Base-by-base conservation (phyloP, 345 rosid genomes). In the Ailanthus altissimus region DNA sequence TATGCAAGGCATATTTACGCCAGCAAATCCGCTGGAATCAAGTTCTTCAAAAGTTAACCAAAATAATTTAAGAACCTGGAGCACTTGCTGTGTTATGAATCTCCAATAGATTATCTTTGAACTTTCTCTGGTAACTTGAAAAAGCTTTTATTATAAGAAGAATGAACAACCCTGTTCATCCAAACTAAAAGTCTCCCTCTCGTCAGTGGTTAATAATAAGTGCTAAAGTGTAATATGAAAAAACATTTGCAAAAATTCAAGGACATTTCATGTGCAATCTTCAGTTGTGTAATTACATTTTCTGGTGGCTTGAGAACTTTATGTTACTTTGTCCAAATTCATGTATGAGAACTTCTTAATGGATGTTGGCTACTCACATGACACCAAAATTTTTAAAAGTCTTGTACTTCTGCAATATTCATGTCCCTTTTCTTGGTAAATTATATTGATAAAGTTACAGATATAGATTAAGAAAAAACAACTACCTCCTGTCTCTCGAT, bases 401-500 rank as follows among this genome's bases (percentile, higher is more conserved):
- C 10, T 36, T 62, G 67, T 8, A 63, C n/a, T 67, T 23, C 4
- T 8, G 72, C 21, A 28, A 1, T 26, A 60, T 60, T 11, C 42
- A 60, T 8, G 16, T 20, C 67, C 23, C n/a, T 36, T 32, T 32
- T 62, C 16, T 21, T 1, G 59, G 26, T 6, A 56, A 56, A 56
- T n/a, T 38, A 40, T 62, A 0, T 36, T 32, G 45, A 62, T 62
- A 23, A 62, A 18, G 36, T 21, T 32, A 23, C 46, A 16, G 67
- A 62, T 36, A 62, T 0, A 62, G 42, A 16, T 50, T 11, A 49
- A 26, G 47, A 23, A 40, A 70, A 60, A 69, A 36, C 21, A 38
- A 32, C 67, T 77, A 91, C 94, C 90, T 92, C 97, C 58, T 92
- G 91, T 58, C 98, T 87, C 78, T 92, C 97, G 12, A 94, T 94